These are phyloP conservation scores for Alternaria rosae DNA, from an alignment of 2,329 filamentous ascomycete genomes.

Conservation along the genomic window DNA sequence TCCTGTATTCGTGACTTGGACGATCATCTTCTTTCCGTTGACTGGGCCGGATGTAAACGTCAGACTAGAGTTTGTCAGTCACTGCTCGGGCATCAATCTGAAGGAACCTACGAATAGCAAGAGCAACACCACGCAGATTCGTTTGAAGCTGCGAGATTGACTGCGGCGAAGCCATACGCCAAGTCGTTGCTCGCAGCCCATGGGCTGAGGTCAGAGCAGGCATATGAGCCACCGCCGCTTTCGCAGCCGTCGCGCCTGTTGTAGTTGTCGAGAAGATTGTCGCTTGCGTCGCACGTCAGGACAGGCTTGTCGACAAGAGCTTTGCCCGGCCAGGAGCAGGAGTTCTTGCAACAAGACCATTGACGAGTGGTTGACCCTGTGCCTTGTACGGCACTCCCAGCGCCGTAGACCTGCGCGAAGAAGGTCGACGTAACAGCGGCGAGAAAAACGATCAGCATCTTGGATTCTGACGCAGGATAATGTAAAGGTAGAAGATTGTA, in stretches of 20 bases:
- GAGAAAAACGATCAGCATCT: neutral
- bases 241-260: slow-evolving; percentile 56
- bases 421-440: neutral
- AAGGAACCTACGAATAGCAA: slow-evolving; percentile 61
- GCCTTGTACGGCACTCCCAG: slow-evolving; percentile 23
- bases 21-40: slow-evolving; percentile 67
- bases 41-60: slow-evolving; percentile 65
- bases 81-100: neutral
- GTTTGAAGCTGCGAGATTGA: slow-evolving; percentile 60
- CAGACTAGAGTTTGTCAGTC: slow-evolving; percentile 43
- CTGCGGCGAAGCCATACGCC: slow-evolving; percentile 70
- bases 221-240: slow-evolving; percentile 59
- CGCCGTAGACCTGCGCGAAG: neutral
- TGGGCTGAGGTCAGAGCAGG: slow-evolving; percentile 65
- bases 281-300: slow-evolving; percentile 59
- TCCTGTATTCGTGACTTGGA: slow-evolving; percentile 69
- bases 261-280: slow-evolving; percentile 60
- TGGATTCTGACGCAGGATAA: neutral
- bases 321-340: slow-evolving; percentile 66
- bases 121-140: slow-evolving; percentile 70
- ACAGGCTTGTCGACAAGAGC: slow-evolving; percentile 59
- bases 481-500: neutral
- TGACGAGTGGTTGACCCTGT: slow-evolving; percentile 27
- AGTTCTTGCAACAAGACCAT: slow-evolving; percentile 44
- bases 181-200: slow-evolving; percentile 64